Base-by-base conservation (phyloP, 208 protist genomes). In the Phytomonas sp. region DNA sequence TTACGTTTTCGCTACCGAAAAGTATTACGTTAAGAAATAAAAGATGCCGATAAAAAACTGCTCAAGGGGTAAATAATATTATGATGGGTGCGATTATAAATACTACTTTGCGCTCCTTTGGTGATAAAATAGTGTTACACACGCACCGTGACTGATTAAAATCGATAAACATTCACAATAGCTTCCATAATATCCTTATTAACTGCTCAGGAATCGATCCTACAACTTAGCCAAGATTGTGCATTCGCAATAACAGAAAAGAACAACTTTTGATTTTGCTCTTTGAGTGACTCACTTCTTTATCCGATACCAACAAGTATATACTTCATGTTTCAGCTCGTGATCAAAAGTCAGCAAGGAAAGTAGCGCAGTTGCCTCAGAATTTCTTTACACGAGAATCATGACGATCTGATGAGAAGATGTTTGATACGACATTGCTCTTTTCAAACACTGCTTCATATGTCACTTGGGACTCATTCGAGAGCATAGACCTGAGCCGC, bases 381-480 rank as follows among this genome's bases (percentile, higher is more conserved):
- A 94, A 92, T 10, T 70, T 74, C 63, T 76, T 66, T 23, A 95
- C 89, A 32, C 87, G 85, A 16, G 67, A 60, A 49, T 93, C 89
- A 29, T 66, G 62, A 6, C 71, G 69, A 60, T 86, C 78, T 40
- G 74, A 68, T 0, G 71, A 66, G 42, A 86, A 72, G 69, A 86
- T 80, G 26, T 70, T 45, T 23, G 84, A 81, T 29, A 94, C 74
- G 12, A 76, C 65, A 64, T 88, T 72, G 49, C 76, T 91, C 65
- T 78, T 66, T 29, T 76, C 67, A 40, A 88, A 88, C 11, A 93
- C 77, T 11, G 79, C 78, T 30, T 62, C 67, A 36, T 80, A 84
- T 3, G 70, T 66, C 33, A 96, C 61, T 19, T 78, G 66, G 16
- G 45, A 63, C 61, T 90, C 83, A 8, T 81, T 72, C 11, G 72